Conservation (phyloP, 805 yeast species). For the Pichia thaimueangensis region DNA sequence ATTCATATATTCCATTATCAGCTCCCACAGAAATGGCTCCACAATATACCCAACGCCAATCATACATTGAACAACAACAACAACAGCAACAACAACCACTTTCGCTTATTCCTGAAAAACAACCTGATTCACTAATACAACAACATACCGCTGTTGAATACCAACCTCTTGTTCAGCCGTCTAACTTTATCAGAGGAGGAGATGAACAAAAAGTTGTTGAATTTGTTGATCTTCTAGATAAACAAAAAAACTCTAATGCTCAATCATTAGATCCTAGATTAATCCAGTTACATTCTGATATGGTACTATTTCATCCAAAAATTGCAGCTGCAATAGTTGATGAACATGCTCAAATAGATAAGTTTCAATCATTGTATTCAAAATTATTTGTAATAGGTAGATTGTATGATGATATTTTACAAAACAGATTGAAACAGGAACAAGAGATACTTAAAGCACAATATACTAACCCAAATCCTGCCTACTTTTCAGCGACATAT, state of each 20-base stretch:
- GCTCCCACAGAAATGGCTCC: no score
- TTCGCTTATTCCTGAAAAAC: no score
- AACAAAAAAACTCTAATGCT: slow-evolving; percentile 38
- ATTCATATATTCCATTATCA: neutral
- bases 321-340: slow-evolving; percentile 53
- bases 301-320: slow-evolving; percentile 62
- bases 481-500: neutral
- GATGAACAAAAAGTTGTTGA: slow-evolving; percentile 68
- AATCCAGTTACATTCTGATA: slow-evolving; percentile 51
- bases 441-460: slow-evolving; percentile 12
- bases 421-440: slow-evolving; percentile 37
- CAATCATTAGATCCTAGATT: slow-evolving; percentile 41
- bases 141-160: neutral
- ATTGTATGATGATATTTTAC: slow-evolving; percentile 71
- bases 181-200: slow-evolving; percentile 37
- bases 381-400: slow-evolving; percentile 71
- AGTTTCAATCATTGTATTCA: slow-evolving; percentile 63
- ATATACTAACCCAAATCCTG: neutral
- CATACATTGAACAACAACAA: neutral
- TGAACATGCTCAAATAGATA: slow-evolving; percentile 56
- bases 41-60: neutral
- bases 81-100: neutral
- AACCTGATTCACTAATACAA: neutral
- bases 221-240: slow-evolving; percentile 62
- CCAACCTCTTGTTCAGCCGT: neutral